Base-by-base conservation (phyloP, 768 basidiomycete species). In the Lactarius deliciosus region DNA sequence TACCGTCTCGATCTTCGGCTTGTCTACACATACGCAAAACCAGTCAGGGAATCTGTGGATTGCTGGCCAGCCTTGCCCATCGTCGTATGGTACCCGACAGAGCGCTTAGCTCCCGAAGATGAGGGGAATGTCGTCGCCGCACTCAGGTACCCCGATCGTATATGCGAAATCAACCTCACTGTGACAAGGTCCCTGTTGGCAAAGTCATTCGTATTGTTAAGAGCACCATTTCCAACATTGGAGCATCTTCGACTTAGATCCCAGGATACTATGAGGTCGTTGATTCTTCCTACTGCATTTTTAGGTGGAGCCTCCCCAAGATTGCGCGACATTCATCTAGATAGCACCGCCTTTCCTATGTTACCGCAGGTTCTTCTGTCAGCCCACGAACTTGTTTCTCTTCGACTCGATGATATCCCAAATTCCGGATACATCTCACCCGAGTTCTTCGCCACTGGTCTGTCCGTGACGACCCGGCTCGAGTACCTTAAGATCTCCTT, bases 361-460 rank as follows among this genome's bases (percentile, higher is more conserved):
- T 18, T 61, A 8, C 65, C 65, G 6, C 40, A 15, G 7, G 45
- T 57, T 10, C 65, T 66, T 32, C 30, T 25, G 38, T 57, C 65
- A 6, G 32, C 43, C 5, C 18, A 11, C 0, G 47, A 40, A 16
- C 65, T 66, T 22, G 55, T 66, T 20, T n/a, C 32, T 16, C 61
- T 66, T 8, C 45, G 18, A 3, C 56, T 66, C 25, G 56, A 61
- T 9, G 47, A 53, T n/a, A 66, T 66, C 8, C 60, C 65, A 4
- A 38, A 18, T 34, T 16, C 45, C 30, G 60, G 65, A 8, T 57
- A 62, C 18, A 32, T 66, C 18, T 40, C 65, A 41, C 45, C 60
- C 9, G 60, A 62, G 25, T 56, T 10, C 9, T 32, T 66, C 28
- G 45, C 30, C 56, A 25, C 11, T 5, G 13, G 50, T 9, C 32